Base-by-base conservation (phyloP, 495 filamentous ascomycete genomes). In the Patellaria atrata region DNA sequence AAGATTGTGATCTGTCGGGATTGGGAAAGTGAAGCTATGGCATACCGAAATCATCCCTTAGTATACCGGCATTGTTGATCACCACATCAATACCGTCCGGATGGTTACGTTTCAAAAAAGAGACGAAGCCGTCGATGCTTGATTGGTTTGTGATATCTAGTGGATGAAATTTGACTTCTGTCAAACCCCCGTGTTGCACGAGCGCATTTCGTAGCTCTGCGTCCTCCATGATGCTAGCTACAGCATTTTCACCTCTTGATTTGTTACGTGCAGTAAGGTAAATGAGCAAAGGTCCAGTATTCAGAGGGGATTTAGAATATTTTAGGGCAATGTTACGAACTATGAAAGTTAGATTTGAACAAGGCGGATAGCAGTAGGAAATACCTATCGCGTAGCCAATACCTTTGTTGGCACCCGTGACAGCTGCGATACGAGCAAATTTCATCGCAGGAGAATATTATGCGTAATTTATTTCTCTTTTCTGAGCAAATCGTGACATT, bases 191-290 rank as follows among this genome's bases (percentile, higher is more conserved):
- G 38, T 67, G 52, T 16, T 38, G 22, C 3, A 30, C 40, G 3
- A 68, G 48, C 0, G 62, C 59, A 21, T 48, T 37, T 31, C 57
- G 52, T 38, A 69, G 47, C 28, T 56, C 51, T 5, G 40, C 38
- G 39, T 69, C 65, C 28, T 40, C 35, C 8, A 54, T 35, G 1
- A 69, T 40, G 6, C 40, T 33, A 22, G 55, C 48, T 22, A 67
- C 33, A 0, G 65, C 65, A 31, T 47, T 55, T 43, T 61, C 51
- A 8, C 65, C 65, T 19, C 57, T 44, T 8, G 34, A 33, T 24
- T 44, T 35, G 26, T 65, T 61, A 29, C 65, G 61, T 8, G 65
- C 64, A 5, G 65, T 64, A 3, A 69, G 54, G 47, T 69, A 69
- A 43, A 69, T 68, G 25, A 65, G 51, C 28, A 68, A 40, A 3